A percentile compares a stretch with the other conserved stretches of the same genome.
Conservation (phyloP, 768 basidiomycete species). For the Russula olivacea region DNA sequence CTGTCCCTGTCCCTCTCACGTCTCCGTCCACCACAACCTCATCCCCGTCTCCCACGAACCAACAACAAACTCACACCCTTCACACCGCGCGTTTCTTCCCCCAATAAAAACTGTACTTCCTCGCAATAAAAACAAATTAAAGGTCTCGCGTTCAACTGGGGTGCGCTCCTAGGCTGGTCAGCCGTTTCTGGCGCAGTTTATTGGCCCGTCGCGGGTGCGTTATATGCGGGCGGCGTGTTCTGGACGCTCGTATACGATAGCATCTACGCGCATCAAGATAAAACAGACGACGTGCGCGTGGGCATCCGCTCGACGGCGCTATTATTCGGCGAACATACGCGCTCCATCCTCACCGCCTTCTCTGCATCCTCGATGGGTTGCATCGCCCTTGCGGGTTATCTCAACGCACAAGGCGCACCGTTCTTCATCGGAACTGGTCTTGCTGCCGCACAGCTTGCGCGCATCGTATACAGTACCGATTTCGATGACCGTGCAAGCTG, state of each 20-base stretch:
- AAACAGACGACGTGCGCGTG: constrained; percentile 77
- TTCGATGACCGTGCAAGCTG: constrained; percentile 74
- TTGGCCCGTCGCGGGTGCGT: constrained; percentile 77
- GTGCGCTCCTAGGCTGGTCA: constrained; percentile 92
- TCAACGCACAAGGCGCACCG: constrained; percentile 68
- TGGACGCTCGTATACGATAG: constrained; percentile 98
- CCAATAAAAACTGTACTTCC: neutral
- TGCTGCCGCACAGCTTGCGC: constrained; percentile 69
- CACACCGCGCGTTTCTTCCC: too few species aligned
- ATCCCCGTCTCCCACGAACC: neutral
- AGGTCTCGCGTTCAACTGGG: constrained; percentile 98
- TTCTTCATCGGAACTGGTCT: constrained; percentile 78
- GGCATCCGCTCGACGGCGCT: constrained; percentile 94
- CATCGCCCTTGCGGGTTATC: constrained; percentile 70
- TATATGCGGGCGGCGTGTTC: constrained; percentile 83
- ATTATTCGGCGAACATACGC: constrained; percentile 74
- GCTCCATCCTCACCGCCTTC: constrained; percentile 68
- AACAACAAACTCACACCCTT: neutral
- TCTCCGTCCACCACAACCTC: too few species aligned
- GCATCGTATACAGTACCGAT: constrained; percentile 68
- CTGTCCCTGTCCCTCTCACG: neutral
- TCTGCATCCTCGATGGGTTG: constrained; percentile 68
- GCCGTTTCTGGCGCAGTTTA: constrained; percentile 77
- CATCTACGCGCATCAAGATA: constrained; percentile 99
- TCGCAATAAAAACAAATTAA: neutral